These are phyloP conservation scores for Monosporascus sp. DNA, from an alignment of 2,329 filamentous ascomycete genomes.

Conservation along the genomic window DNA sequence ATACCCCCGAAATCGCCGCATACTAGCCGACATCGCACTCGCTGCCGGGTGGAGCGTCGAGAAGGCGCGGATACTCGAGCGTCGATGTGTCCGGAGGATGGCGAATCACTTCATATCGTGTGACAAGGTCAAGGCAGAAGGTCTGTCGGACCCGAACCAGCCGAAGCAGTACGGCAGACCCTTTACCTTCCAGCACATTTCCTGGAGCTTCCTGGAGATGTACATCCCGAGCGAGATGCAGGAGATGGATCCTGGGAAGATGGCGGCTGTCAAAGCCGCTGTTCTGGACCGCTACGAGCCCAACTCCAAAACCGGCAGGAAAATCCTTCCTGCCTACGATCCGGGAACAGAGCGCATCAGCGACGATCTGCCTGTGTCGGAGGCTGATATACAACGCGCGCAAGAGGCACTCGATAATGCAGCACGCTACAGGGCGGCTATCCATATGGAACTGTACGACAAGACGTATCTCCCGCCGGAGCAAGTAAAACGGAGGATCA, in stretches of 20 bases:
- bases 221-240: constrained; percentile 1
- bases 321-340: constrained; percentile 1
- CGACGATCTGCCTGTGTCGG: constrained; percentile 5
- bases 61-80: constrained; percentile 5
- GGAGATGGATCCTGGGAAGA: constrained; percentile 7
- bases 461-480: constrained; percentile 4
- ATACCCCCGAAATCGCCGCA: constrained; percentile 9
- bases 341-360: constrained; percentile 2
- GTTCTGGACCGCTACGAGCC: constrained; percentile 7
- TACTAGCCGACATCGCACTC: constrained; percentile 9
- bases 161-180: constrained; percentile 4
- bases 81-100: constrained; percentile 1
- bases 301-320: constrained; percentile 7
- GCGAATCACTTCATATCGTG: neutral
- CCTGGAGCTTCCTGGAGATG: constrained; percentile 1
- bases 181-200: constrained; percentile 8
- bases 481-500: constrained; percentile 8
- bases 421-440: neutral
- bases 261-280: constrained; percentile 6
- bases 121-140: neutral
- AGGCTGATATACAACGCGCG: constrained; percentile 4
- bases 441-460: neutral
- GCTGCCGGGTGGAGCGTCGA: constrained; percentile 8
- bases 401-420: constrained; percentile 4
- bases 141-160: constrained; percentile 4